A percentile compares a stretch with the other conserved stretches of the same genome.
phyloP scores from a whole-genome alignment of 2,329 filamentous ascomycete genomes.

The Colletotrichum cordylinicola region DNA sequence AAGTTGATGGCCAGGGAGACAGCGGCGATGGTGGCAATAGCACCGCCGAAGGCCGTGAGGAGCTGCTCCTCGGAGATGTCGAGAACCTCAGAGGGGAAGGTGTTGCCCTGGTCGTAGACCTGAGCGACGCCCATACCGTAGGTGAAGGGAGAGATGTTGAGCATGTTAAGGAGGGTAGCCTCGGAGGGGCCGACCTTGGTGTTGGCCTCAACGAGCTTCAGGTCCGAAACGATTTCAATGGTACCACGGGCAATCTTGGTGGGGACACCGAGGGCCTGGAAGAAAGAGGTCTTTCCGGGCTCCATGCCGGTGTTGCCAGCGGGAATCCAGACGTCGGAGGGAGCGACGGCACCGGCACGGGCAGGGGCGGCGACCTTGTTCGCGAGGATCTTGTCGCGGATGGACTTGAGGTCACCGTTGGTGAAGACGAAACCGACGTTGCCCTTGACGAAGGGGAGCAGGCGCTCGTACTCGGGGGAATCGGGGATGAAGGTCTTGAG shows the following conservation, averaged over 20 bases:
- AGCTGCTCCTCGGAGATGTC: constrained; percentile 97
- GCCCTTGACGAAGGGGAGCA: constrained; percentile 94
- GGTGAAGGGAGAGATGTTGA: constrained; percentile 99
- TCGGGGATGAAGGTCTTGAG: constrained; percentile 93
- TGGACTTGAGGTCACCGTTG: constrained; percentile 90
- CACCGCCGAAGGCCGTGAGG: constrained; percentile 79
- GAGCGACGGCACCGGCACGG: constrained; percentile 96
- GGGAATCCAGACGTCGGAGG: constrained; percentile 90
- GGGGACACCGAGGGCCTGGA: constrained; percentile 99
- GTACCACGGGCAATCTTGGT: constrained; percentile 99
- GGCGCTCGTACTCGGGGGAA: constrained; percentile 95
- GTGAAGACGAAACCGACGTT: constrained; percentile 99
- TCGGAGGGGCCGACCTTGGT: constrained; percentile 98
- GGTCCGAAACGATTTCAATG: constrained; percentile 98
- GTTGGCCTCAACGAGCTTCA: constrained; percentile 95
- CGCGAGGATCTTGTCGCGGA: constrained; percentile 91
- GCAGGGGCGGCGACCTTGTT: constrained; percentile 98
- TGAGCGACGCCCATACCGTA: constrained; percentile 97
- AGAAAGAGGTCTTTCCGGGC: constrained; percentile 99
- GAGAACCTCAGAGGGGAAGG: constrained; percentile 83
- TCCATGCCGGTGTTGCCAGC: constrained; percentile 99
- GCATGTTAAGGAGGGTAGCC: constrained; percentile 98
- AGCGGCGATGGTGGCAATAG: constrained; percentile 85
- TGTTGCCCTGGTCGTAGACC: constrained; percentile 98
- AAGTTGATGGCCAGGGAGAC: constrained; percentile 93